Conservation (phyloP, 2,329 filamentous ascomycete genomes). For the Monilinia vaccinii-corymbosi region DNA sequence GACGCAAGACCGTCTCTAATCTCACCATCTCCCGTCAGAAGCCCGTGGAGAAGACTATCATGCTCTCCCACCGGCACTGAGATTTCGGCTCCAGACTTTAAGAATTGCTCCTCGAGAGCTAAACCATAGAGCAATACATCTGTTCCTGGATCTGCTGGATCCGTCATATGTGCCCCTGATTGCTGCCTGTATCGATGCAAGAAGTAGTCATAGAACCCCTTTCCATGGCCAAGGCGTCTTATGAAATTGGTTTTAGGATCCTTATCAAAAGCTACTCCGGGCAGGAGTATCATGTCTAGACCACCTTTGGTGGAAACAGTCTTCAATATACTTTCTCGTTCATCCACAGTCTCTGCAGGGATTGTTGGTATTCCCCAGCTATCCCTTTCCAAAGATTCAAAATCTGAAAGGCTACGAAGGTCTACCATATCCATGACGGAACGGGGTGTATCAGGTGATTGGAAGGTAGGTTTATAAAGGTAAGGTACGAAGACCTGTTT, state of each 20-base stretch:
- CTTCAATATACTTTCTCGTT: constrained; percentile 66
- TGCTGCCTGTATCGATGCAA: constrained; percentile 58
- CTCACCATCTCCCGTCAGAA: constrained; percentile 63
- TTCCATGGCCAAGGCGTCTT: constrained; percentile 81
- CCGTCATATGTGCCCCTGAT: constrained; percentile 22
- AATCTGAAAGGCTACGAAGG: constrained; percentile 64
- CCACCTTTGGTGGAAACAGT: constrained; percentile 37
- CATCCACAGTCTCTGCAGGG: constrained; percentile 51
- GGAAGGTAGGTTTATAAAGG: constrained; percentile 53
- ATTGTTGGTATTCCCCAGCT: constrained; percentile 94
- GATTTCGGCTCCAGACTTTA: constrained; percentile 47
- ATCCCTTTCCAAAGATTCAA: constrained; percentile 66
- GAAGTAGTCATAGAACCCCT: constrained; percentile 95
- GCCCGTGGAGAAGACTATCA: constrained; percentile 72
- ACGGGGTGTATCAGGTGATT: constrained; percentile 33
- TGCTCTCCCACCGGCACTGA: constrained; percentile 64
- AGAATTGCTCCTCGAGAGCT: constrained; percentile 77
- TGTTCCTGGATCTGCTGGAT: constrained; percentile 48
- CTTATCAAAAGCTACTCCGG: constrained; percentile 83
- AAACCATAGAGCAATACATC: constrained; percentile 59
- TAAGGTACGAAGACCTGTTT: constrained; percentile 92
- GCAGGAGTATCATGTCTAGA: constrained; percentile 82
- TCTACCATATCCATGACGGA: constrained; percentile 95
- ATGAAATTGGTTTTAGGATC: constrained; percentile 44
- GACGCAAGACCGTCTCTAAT: constrained; percentile 34